These are phyloP conservation scores for Ophiostoma perfectum DNA, from an alignment of 2,329 filamentous ascomycete species.

Conservation along the genomic window DNA sequence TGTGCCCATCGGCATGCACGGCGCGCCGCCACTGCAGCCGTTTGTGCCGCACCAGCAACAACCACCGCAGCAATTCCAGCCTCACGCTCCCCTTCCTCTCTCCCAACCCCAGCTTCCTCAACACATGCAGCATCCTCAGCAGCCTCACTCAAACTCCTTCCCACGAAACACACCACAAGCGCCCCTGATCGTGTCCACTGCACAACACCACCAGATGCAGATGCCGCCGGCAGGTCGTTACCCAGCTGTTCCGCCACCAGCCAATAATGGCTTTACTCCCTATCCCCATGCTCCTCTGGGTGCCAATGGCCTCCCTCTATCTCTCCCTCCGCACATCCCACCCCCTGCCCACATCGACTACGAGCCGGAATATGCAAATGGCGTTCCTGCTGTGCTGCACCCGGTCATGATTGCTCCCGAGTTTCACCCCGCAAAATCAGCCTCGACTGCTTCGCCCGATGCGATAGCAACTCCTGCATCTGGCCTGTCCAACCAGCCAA, in stretches of 20 bases:
- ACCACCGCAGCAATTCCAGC: constrained; percentile 33
- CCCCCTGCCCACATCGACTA: not conserved
- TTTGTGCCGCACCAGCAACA: constrained; percentile 24
- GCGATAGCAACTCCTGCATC: not conserved
- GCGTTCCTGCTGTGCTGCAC: not conserved
- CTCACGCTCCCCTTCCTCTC: constrained; percentile 1
- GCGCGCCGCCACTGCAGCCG: not conserved
- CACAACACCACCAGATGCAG: constrained; percentile 45
- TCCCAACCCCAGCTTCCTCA: constrained; percentile 46
- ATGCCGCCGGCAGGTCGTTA: constrained; percentile 4
- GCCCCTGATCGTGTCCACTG: constrained; percentile 43
- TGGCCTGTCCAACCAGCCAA: not conserved
- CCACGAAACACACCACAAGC: constrained; percentile 25
- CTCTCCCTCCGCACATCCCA: constrained; percentile 20
- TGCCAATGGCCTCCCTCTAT: constrained; percentile 28
- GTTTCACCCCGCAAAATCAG: not conserved
- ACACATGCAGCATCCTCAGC: constrained; percentile 17
- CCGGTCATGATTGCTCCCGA: not conserved
- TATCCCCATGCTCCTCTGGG: constrained; percentile 24
- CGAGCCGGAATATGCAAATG: not conserved
- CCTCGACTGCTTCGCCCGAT: constrained; percentile 1
- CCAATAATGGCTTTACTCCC: constrained; percentile 36
- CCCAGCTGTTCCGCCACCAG: constrained; percentile 2
- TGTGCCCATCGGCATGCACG: constrained; percentile 14
- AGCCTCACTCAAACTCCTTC: constrained; percentile 14